phyloP scores from a whole-genome alignment of 768 basidiomycete genomes.

The Inosperma sp. region DNA sequence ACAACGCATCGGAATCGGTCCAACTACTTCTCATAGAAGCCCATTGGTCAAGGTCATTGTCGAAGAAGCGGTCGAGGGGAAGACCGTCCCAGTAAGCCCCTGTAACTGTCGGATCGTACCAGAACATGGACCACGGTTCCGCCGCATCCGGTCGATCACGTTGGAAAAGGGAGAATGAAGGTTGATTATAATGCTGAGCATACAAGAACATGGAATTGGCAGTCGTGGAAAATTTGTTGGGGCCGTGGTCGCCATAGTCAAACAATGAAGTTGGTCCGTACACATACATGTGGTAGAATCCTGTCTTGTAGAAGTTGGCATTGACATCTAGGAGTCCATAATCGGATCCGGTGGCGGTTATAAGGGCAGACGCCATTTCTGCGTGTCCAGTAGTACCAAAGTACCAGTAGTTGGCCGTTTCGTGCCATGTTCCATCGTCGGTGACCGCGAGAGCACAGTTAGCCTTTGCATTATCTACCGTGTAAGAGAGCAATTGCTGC shows the following conservation, averaged over 20 bases:
- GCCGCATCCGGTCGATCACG: slow-evolving; percentile 81
- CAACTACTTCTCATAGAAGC: slow-evolving; percentile 87
- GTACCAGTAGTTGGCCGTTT: slow-evolving; percentile 94
- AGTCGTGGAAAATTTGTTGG: slow-evolving; percentile 93
- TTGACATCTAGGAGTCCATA: slow-evolving; percentile 70
- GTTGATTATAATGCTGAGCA: slow-evolving; percentile 60
- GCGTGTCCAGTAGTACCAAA: slow-evolving; percentile 90
- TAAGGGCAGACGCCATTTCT: slow-evolving; percentile 79
- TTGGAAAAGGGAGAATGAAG: slow-evolving; percentile 81
- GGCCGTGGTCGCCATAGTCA: slow-evolving; percentile 80
- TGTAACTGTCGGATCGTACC: slow-evolving; percentile 79
- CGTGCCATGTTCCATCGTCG: slow-evolving; percentile 85
- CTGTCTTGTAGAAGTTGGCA: slow-evolving; percentile 65
- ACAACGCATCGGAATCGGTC: slow-evolving; percentile 82
- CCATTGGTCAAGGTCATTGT: slow-evolving; percentile 74
- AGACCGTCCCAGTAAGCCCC: slow-evolving; percentile 93
- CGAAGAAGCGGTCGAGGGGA: slow-evolving; percentile 79
- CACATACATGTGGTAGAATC: slow-evolving; percentile 86
- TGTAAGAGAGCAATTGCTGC: slow-evolving; percentile 55
- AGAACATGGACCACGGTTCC: slow-evolving; percentile 85
- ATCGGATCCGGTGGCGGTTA: slow-evolving; percentile 81
- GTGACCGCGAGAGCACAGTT: slow-evolving; percentile 67
- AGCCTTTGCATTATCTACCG: slow-evolving; percentile 66
- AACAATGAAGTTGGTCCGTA: slow-evolving; percentile 83
- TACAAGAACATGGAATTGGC: slow-evolving; percentile 87